Conservation (phyloP, 2,329 filamentous ascomycete genomes). For the Paraphaeosphaeria sporulosa region DNA sequence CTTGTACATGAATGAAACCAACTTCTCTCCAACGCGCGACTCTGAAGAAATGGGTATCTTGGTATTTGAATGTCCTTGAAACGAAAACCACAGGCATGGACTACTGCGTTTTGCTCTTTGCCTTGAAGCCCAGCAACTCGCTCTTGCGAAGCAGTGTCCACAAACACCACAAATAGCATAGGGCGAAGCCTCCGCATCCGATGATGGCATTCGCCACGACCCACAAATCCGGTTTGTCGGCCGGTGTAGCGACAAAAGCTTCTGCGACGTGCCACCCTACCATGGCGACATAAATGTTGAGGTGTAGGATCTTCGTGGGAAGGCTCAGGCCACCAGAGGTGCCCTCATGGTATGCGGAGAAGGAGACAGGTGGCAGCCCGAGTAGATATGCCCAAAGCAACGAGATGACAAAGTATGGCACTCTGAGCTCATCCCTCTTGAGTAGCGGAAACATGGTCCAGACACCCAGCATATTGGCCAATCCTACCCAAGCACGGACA, state of each 20-base stretch:
- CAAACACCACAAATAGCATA: conserved; percentile 93
- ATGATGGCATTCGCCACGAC: conserved; percentile 88
- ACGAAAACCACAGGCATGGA: conserved; percentile 2
- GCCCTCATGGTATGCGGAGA: conserved; percentile 69
- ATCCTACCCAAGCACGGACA: conserved; percentile 90
- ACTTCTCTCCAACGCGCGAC: conserved; percentile 34
- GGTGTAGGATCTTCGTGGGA: conserved; percentile 75
- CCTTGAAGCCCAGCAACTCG: conserved; percentile 48
- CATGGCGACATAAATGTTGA: conserved; percentile 79
- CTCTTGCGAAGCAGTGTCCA: conserved; percentile 71
- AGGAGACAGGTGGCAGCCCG: conserved; percentile 80
- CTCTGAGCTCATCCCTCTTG: conserved; percentile 78
- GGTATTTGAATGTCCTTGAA: conserved; percentile 16
- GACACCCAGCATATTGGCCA: conserved; percentile 85
- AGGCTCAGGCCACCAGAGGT: conserved; percentile 55
- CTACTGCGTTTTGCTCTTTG: conserved; percentile 52
- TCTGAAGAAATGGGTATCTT: conserved; percentile 27
- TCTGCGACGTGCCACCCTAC: conserved; percentile 82
- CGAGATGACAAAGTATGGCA: conserved; percentile 86
- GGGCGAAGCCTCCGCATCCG: conserved; percentile 81
- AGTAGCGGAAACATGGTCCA: conserved; percentile 97
- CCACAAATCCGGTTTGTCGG: conserved; percentile 90
- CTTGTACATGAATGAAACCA: conserved; percentile 34
- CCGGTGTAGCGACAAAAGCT: conserved; percentile 71
- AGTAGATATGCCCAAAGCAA: conserved; percentile 91